Base-by-base conservation (phyloP, 179 eudicot species). In the Gypsophila paniculata region DNA sequence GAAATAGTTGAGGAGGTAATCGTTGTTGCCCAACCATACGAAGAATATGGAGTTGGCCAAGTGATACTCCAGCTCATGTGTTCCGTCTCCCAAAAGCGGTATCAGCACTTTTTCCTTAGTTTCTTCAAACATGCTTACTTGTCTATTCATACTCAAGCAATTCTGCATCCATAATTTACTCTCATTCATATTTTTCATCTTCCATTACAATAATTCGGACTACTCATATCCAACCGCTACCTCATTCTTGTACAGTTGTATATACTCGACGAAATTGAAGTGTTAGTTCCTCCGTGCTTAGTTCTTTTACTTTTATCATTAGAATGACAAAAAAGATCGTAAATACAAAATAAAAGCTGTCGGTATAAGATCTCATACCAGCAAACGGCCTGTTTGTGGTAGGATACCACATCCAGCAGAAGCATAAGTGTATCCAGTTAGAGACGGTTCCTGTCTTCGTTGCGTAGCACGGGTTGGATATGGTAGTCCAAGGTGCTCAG, bases 1-100 rank as follows among this genome's bases (percentile, higher is more conserved):
- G 8, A 61, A 61, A 60, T 68, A 75, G 61, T 68, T 75, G 34
- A 75, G 73, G 51, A 75, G 77, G 61, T 68, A 75, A 36, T 75
- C 77, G 2, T 75, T 75, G 77, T 63, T 75, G 0, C 69, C 77
- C 4, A 18, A 26, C 77, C 77, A 75, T 5, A 68, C 13, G 10
- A 75, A 32, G 62, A 68, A 75, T 32, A 75, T 59, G 49, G 77
- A 75, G 53, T 75, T 69, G 4, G 73, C 60, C 59, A 75, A 60
- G 61, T 75, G 48, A 8, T 68, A 4, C 7, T 52, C 39, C 0
- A 74, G 36, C n/a, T 49, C n/a, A n/a, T n/a, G 32, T 1, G 44
- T 3, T 21, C 15, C 21, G 8, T 7, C 51, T 12, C 3, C 19
- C 22, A 46, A 68, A 8, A 5, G 8, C 8, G 46, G 19, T 1